Base-by-base conservation (phyloP, 2,329 filamentous ascomycete genomes). In the Camptophora hylomeconis region DNA sequence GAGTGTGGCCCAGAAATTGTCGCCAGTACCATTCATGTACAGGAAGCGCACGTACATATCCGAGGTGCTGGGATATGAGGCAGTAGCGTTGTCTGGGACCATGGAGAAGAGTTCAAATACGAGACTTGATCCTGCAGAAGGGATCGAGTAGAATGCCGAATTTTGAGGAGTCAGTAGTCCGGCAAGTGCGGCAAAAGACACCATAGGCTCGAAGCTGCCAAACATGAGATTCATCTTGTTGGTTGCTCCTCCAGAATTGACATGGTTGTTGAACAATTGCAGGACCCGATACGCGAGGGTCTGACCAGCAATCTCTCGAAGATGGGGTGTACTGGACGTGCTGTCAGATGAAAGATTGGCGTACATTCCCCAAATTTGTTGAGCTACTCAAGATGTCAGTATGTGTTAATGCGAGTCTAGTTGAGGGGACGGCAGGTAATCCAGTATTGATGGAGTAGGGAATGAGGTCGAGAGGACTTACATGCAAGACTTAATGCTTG, bases 1-100 rank as follows among this genome's bases (percentile, higher is more conserved):
- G 17, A 57, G 53, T 1, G 42, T 40, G 17, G 46, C 45, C 13
- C 48, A 36, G n/a, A n/a, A n/a, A n/a, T n/a, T n/a, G 7, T 37
- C 28, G 14, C 54, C 50, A 0, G 67, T 69, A 26, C 65, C 67
- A 40, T 75, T 74, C 40, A 64, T 65, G 49, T 68, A 63, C 32
- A 61, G 53, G 45, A 74, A 70, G 12, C 65, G 60, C 17, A 74
- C 61, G 47, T 52, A 67, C 21, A 75, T 55, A 13, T 71, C 54
- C 3, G 52, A 45, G 0, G 44, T 42, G 9, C 37, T 28, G 1
- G 62, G 61, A 31, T 62, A 65, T 1, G 44, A 43, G 13, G 45
- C 41, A n/a, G 30, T 29, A 11, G 40, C 33, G 15, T 38, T 33
- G 24, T 53, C 49, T 19, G 40, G 43, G 8, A 51, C 49, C 24